Conservation (phyloP, 106 monocot species). For the Acorus gramineus region DNA sequence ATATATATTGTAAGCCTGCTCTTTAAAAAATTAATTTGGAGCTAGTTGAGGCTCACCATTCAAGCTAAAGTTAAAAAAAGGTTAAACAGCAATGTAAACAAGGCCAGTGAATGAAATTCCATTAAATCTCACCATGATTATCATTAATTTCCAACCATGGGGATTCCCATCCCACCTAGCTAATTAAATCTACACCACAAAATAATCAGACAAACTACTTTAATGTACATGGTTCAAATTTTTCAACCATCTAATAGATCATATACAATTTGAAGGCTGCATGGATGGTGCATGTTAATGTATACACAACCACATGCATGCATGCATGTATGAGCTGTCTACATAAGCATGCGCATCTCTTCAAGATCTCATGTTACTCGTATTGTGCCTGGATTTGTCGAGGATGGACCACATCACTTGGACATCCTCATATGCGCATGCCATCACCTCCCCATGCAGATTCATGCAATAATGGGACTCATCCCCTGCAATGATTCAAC, state of each 20-base stretch:
- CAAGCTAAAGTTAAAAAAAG: too few species aligned
- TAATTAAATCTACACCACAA: neutral
- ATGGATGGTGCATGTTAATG: too few species aligned
- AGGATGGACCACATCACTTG: constrained; percentile 43
- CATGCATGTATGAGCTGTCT: too few species aligned
- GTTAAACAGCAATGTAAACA: too few species aligned
- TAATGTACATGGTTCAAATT: neutral
- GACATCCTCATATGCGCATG: constrained; percentile 39
- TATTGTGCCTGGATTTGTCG: constrained; percentile 16
- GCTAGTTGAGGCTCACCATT: too few species aligned
- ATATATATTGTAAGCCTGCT: too few species aligned
- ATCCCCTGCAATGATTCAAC: neutral
- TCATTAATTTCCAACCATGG: constrained; percentile 1
- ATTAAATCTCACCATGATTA: constrained; percentile 12
- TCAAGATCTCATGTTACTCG: neutral
- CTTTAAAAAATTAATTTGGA: too few species aligned
- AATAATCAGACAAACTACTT: neutral
- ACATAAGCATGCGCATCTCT: too few species aligned
- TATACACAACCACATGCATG: too few species aligned
- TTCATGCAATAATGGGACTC: constrained; percentile 10
- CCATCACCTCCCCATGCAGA: constrained; percentile 38
- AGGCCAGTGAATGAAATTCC: too few species aligned
- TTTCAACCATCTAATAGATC: neutral
- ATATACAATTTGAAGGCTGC: neutral
- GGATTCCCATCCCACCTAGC: neutral